Base-by-base conservation (phyloP, 2,329 filamentous ascomycete species). In the Kalmusia sp. region DNA sequence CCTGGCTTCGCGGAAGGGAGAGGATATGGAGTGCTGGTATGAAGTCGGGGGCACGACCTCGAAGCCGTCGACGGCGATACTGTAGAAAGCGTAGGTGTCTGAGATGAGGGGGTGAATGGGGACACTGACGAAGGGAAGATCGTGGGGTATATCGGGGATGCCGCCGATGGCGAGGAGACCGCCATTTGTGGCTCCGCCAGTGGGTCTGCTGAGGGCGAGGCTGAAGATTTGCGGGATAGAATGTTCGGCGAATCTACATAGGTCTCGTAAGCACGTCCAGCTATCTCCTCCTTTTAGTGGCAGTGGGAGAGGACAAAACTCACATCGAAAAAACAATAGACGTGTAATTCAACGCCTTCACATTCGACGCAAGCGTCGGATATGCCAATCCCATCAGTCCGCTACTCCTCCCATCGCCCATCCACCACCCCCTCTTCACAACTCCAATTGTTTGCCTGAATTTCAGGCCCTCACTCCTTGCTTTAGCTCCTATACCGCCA, bases 111-210 rank as follows among this genome's bases (percentile, higher is more conserved):
- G 60, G 5, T 51, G 41, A 22, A 69, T 63, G 30, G 57, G 51
- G 1, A 62, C 61, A 28, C 54, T 52, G 24, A 61, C 58, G 24
- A 62, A 70, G 38, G 43, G 15, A 7, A 44, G 30, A 17, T 63
- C 50, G 38, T 58, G 51, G 1, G 48, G 22, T 4, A 68, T 47
- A 35, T 58, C 34, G 0, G 66, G 66, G 37, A 70, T 62, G 28
- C 69, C 67, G 39, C 69, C 68, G 30, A 72, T 61, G n/a, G 69
- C 69, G 4, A 72, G 58, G n/a, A 65, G 40, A 43, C 69, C 68
- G 39, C 68, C 67, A 11, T 45, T 43, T 4, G 24, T 35, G 6
- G 62, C n/a, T n/a, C n/a, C n/a, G n/a, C n/a, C n/a, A n/a, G 58
- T 58, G n/a, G 63, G 60, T 17, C 67, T 57, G 34, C 33, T 52